Percentiles rank a stretch among this genome's conserved stretches.
phyloP scores from a whole-genome alignment of 2,329 filamentous ascomycete genomes.

The Celoporthe dispersa region DNA sequence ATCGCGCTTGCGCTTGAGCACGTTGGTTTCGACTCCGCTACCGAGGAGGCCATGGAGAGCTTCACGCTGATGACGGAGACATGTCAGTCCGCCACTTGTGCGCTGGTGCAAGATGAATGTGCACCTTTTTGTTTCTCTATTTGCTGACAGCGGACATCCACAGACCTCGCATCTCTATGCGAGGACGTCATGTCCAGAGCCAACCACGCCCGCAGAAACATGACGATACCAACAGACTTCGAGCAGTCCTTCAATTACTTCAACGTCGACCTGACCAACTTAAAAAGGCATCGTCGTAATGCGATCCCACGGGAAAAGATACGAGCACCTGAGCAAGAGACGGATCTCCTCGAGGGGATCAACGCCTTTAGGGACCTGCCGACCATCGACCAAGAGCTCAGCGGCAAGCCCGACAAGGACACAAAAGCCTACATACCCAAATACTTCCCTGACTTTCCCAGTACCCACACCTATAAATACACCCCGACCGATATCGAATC shows the following conservation, averaged over 20 bases:
- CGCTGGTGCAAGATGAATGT: not conserved
- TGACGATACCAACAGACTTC: slow-evolving; percentile 62
- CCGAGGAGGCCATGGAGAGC: slow-evolving; percentile 61
- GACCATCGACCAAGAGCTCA: slow-evolving; percentile 58
- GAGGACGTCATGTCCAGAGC: slow-evolving; percentile 52
- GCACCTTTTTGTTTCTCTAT: not conserved
- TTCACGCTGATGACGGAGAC: slow-evolving; percentile 60
- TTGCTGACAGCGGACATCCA: slow-evolving; percentile 19
- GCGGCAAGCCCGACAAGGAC: slow-evolving; percentile 61
- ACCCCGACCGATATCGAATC: slow-evolving; percentile 52
- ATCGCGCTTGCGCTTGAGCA: slow-evolving; percentile 60
- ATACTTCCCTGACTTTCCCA: slow-evolving; percentile 65
- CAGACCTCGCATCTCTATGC: slow-evolving; percentile 56
- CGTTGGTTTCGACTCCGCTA: slow-evolving; percentile 62
- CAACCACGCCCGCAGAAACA: slow-evolving; percentile 54
- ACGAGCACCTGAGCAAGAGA: slow-evolving; percentile 42
- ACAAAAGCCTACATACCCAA: slow-evolving; percentile 60
- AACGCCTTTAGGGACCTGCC: slow-evolving; percentile 41
- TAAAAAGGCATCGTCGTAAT: slow-evolving; percentile 61
- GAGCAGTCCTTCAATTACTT: slow-evolving; percentile 56
- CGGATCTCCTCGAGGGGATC: slow-evolving; percentile 39
- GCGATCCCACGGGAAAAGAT: slow-evolving; percentile 50
- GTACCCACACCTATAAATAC: slow-evolving; percentile 66
- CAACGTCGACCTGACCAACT: slow-evolving; percentile 54
- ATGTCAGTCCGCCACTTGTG: slow-evolving; percentile 48